Evolutionary conservation across 495 filamentous ascomycete genomes (phyloP), one percentile per base, ranked within the genome.

Genomic region (Talaromyces proteolyticus): DNA sequence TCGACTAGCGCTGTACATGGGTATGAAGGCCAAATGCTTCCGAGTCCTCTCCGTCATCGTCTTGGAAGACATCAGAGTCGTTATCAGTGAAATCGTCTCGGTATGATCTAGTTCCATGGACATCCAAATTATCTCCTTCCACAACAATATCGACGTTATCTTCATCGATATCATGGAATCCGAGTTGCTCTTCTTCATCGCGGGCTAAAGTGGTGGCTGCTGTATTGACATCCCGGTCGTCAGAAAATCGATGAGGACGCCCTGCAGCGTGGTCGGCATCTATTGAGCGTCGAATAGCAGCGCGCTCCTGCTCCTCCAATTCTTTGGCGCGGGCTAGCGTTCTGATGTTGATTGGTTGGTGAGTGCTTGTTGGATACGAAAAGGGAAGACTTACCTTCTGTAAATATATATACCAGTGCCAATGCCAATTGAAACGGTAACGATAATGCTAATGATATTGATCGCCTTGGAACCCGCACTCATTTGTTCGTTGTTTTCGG

Each of bases 331-430:
- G 79, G 44, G 86, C 81, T 69, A 94, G 80, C 11, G 94, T 97
- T 51, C 81, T 81, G 55, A 24, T n/a, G 21, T 46, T 16, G 18
- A 23, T 16, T 14, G 8, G 25, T 22, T 16, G 11, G 11, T 53
- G 12, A 57, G 46, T 17, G n/a, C 19, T 20, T 41, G 7, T n/a
- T 23, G 20, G 20, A 46, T 12, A 6, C 14, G 29, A 37, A 6
- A 37, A 38, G 11, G 21, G 0, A 11, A 23, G 19, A 20, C 53
- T 42, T 61, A 79, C 75, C 84, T 79, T 59, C 72, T 78, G 70
- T 96, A 98, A 54, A 98, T 95, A 63, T 91, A 75, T 67, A 80
- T 85, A 0, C 89, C 91, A 0, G 92, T 90, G 20, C 75, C 76
- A 12, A 84, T 69, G 19, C 94, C 94, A 37, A 95, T 66, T 11